Conservation (phyloP, 495 filamentous ascomycete genomes). For the Penicillium herquei region DNA sequence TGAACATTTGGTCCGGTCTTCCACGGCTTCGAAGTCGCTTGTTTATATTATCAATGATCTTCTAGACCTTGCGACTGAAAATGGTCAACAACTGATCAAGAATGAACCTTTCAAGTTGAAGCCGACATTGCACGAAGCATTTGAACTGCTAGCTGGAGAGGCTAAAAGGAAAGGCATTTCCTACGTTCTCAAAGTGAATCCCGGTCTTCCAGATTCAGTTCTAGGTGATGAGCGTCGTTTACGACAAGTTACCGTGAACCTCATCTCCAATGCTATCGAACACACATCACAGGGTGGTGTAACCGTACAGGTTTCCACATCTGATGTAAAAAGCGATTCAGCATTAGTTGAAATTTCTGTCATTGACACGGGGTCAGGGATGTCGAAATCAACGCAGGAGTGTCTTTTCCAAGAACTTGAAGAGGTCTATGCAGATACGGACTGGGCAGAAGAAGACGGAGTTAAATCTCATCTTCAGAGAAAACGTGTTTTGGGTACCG, state of each 20-base stretch:
- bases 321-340: neutral
- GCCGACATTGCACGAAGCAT: neutral
- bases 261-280: neutral
- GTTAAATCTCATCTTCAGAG: constrained; percentile 16
- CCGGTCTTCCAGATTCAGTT: neutral
- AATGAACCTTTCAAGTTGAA: constrained; percentile 1
- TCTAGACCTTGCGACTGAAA: constrained; percentile 49
- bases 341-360: constrained; percentile 65
- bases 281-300: neutral
- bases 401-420: constrained; percentile 78
- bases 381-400: constrained; percentile 67
- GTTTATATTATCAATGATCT: constrained; percentile 94
- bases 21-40: constrained; percentile 86
- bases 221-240: constrained; percentile 1
- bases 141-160: neutral
- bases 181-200: neutral
- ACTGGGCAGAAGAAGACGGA: constrained; percentile 31
- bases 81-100: neutral
- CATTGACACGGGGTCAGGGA: constrained; percentile 74
- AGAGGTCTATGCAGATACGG: constrained; percentile 53
- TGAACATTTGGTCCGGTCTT: constrained; percentile 66
- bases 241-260: neutral
- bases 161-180: constrained; percentile 1
- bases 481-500: constrained; percentile 64
- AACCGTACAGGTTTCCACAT: constrained; percentile 47